A percentile compares a stretch with the other conserved stretches of the same genome.
These are phyloP conservation scores for Globisporangium viniferum DNA, from an alignment of 352 stramenopile species.

Conservation along the genomic window DNA sequence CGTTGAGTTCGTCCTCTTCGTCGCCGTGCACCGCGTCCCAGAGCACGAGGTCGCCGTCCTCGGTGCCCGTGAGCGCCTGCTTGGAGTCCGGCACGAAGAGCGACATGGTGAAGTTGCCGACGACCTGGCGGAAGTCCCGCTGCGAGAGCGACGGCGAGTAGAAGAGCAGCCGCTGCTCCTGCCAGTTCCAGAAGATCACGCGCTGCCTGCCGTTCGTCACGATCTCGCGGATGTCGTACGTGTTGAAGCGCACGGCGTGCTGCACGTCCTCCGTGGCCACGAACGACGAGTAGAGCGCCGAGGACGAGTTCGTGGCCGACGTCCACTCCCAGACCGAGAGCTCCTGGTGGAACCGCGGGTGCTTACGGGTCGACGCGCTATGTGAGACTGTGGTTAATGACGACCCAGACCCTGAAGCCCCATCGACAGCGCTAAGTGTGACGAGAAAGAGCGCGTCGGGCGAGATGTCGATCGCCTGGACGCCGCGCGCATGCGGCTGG, in stretches of 20 bases:
- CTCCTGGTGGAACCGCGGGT: constrained; percentile 64
- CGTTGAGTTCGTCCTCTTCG: constrained; percentile 25
- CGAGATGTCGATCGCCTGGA: constrained; percentile 88
- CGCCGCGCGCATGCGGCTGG: constrained; percentile 72
- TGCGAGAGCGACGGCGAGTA: constrained; percentile 84
- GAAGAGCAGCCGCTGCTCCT: constrained; percentile 71
- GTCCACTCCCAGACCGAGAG: constrained; percentile 90
- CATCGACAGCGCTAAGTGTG: constrained; percentile 66
- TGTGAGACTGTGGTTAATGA: neutral
- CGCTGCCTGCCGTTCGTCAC: constrained; percentile 83
- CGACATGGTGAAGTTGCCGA: constrained; percentile 84
- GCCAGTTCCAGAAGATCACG: constrained; percentile 91
- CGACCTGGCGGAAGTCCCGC: constrained; percentile 74
- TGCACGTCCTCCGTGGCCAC: constrained; percentile 79
- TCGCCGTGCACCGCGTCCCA: constrained; percentile 63
- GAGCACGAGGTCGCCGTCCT: constrained; percentile 84
- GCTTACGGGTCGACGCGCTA: constrained; percentile 10
- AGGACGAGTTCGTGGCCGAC: constrained; percentile 22
- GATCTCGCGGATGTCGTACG: constrained; percentile 85
- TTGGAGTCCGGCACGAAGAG: constrained; percentile 86
- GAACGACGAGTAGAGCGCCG: constrained; percentile 51
- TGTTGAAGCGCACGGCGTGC: constrained; percentile 87
- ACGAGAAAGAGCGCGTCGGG: constrained; percentile 86
- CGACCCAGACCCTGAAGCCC: constrained; percentile 16
- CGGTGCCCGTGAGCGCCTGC: constrained; percentile 82